A percentile compares a stretch with the other conserved stretches of the same genome.
Evolutionary conservation across 495 filamentous ascomycete species (phyloP).

Genomic region (Trichoderma parareesei): DNA sequence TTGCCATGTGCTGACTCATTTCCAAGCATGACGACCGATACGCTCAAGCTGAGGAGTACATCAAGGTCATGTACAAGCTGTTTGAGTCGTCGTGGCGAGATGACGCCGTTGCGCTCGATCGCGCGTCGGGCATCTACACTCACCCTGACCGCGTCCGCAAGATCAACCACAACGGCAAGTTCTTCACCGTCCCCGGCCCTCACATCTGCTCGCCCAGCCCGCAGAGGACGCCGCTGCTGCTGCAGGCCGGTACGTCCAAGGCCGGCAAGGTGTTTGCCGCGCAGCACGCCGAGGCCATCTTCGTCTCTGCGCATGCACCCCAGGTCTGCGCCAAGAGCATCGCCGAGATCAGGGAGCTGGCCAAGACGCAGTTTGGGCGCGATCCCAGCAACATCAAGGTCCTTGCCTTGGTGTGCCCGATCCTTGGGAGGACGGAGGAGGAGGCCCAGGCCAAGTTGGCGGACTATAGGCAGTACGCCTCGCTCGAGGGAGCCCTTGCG

Average conservation of each 20-base stretch:
- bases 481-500: constrained; percentile 49
- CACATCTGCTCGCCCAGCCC: constrained; percentile 57
- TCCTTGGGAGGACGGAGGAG: constrained; percentile 46
- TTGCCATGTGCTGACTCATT: constrained; percentile 13
- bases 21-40: constrained; percentile 60
- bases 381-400: constrained; percentile 47
- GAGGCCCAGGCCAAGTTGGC: constrained; percentile 44
- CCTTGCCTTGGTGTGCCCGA: constrained; percentile 35
- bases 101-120: constrained; percentile 54
- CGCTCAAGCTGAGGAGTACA: constrained; percentile 58
- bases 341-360: constrained; percentile 41
- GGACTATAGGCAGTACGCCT: constrained; percentile 43
- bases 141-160: constrained; percentile 49
- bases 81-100: constrained; percentile 61
- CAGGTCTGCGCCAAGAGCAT: constrained; percentile 35
- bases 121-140: constrained; percentile 47
- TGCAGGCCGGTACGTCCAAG: constrained; percentile 58
- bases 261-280: constrained; percentile 58
- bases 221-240: constrained; percentile 56
- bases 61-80: constrained; percentile 57
- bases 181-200: constrained; percentile 56
- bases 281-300: constrained; percentile 54
- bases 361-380: constrained; percentile 34
- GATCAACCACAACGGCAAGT: constrained; percentile 61
- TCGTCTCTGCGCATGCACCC: constrained; percentile 42